A percentile compares a stretch with the other conserved stretches of the same genome.
These are phyloP conservation scores for Lepidium africanum DNA, from an alignment of 345 rosid genomes.

Conservation along the genomic window DNA sequence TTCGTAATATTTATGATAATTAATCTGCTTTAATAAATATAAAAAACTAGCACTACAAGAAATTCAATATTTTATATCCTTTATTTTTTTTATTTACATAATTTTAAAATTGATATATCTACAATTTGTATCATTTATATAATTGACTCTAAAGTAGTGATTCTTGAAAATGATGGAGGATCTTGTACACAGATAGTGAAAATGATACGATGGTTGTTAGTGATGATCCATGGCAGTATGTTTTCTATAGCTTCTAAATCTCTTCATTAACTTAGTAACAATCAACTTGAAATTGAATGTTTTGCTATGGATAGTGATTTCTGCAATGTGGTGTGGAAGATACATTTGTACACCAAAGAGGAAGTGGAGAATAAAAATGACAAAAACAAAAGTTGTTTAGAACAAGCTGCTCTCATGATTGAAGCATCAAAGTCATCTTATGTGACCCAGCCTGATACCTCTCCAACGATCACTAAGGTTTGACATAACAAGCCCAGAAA, in stretches of 20 bases:
- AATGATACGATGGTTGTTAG: conserved; percentile 93
- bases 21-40: too few relatives aligned
- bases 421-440: conserved; percentile 59
- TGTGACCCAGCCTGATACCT: conserved; percentile 76
- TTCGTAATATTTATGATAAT: too few relatives aligned
- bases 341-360: conserved; percentile 38
- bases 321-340: conserved; percentile 22
- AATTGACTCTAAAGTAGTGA: too few relatives aligned
- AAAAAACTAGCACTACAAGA: too few relatives aligned
- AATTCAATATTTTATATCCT: too few relatives aligned
- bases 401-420: conserved; percentile 54
- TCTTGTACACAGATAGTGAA: conserved; percentile 77
- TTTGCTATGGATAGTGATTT: conserved; percentile 52
- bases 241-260: conserved; percentile 10
- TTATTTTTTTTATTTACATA: too few relatives aligned
- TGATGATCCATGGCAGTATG: conserved; percentile 97
- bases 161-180: conserved; percentile 75
- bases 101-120: too few relatives aligned
- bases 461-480: conserved; percentile 46
- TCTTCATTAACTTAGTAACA: not conserved
- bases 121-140: too few relatives aligned
- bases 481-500: conserved; percentile 12
- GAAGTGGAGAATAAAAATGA: conserved; percentile 88
- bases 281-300: not conserved
- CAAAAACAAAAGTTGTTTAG: conserved; percentile 81